A percentile compares a stretch with the other conserved stretches of the same genome.
Conservation (phyloP, 2,329 filamentous ascomycete species). For the Arthrobotrys megalospora region DNA sequence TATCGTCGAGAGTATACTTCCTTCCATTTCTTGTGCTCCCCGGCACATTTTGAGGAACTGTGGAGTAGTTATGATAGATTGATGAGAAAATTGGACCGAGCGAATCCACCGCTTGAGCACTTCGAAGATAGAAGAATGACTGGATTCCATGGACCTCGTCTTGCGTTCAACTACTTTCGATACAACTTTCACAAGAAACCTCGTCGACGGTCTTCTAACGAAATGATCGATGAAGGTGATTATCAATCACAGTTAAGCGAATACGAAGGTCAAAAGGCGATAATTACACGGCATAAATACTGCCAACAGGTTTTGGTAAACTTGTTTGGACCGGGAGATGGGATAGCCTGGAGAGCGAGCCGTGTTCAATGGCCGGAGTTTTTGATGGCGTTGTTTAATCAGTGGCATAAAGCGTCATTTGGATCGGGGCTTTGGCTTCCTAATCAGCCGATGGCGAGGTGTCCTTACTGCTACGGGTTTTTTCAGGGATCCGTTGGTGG, state of each 20-base stretch:
- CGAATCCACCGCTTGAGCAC: background rate
- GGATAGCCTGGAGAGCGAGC: constrained; percentile 1
- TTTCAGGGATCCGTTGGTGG: constrained; percentile 13
- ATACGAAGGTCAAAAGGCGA: constrained; percentile 16
- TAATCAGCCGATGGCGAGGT: constrained; percentile 11
- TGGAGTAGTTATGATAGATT: constrained; percentile 17
- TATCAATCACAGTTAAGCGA: background rate
- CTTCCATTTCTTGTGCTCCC: constrained; percentile 23
- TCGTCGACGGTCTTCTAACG: background rate
- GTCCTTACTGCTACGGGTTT: constrained; percentile 19
- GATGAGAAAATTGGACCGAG: background rate
- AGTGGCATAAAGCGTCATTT: constrained; percentile 9
- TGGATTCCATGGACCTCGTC: background rate
- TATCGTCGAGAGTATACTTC: constrained; percentile 26
- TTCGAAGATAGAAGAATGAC: background rate
- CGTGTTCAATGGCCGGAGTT: constrained; percentile 20
- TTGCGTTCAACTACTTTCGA: constrained; percentile 7
- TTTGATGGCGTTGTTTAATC: constrained; percentile 19
- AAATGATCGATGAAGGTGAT: background rate
- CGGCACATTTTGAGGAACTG: background rate
- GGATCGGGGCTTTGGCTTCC: constrained; percentile 23
- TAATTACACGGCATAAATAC: constrained; percentile 8
- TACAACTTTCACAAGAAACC: background rate
- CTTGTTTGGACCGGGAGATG: constrained; percentile 26
- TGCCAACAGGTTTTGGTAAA: constrained; percentile 14